A percentile compares a stretch with the other conserved stretches of the same genome.
phyloP scores from a whole-genome alignment of 2,329 filamentous ascomycete species.

The Cercospora berteroae region DNA sequence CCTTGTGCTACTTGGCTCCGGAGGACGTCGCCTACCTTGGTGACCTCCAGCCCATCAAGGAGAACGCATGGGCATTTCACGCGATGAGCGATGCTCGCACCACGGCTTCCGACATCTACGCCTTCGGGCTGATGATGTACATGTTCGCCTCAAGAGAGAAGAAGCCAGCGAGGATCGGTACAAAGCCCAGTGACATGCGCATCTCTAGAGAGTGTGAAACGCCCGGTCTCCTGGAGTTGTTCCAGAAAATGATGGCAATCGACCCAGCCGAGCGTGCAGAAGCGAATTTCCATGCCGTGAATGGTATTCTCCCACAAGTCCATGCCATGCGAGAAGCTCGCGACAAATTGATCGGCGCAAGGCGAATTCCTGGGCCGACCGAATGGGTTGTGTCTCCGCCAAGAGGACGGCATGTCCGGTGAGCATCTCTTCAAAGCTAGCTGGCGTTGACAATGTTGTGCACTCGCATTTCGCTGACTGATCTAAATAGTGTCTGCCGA shows the following conservation, averaged over 20 bases:
- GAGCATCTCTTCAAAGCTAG: not conserved
- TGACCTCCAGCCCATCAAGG: not conserved
- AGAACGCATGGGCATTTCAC: not conserved
- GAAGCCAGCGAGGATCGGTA: not conserved
- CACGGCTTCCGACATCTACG: constrained; percentile 19
- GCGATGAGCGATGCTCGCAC: constrained; percentile 9
- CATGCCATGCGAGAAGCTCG: constrained; percentile 16
- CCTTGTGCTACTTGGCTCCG: not conserved
- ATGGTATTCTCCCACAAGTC: constrained; percentile 15
- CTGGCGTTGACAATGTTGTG: not conserved
- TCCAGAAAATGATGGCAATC: constrained; percentile 16
- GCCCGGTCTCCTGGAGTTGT: constrained; percentile 11
- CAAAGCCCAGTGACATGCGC: constrained; percentile 2
- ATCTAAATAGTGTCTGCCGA: not conserved
- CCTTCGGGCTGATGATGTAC: constrained; percentile 26
- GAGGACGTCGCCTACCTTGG: not conserved
- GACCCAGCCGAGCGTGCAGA: constrained; percentile 16
- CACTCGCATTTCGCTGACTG: not conserved
- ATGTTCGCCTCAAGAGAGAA: constrained; percentile 11
- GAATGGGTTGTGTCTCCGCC: not conserved
- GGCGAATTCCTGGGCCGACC: not conserved
- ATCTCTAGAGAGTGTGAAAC: constrained; percentile 12
- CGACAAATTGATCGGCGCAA: constrained; percentile 5
- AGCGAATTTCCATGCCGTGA: constrained; percentile 12
- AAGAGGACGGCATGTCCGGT: not conserved